Evolutionary conservation across 163 green algal genomes (phyloP), one percentile per base, ranked within the genome.

Genomic region (Coccomyxa subellipsoidea): DNA sequence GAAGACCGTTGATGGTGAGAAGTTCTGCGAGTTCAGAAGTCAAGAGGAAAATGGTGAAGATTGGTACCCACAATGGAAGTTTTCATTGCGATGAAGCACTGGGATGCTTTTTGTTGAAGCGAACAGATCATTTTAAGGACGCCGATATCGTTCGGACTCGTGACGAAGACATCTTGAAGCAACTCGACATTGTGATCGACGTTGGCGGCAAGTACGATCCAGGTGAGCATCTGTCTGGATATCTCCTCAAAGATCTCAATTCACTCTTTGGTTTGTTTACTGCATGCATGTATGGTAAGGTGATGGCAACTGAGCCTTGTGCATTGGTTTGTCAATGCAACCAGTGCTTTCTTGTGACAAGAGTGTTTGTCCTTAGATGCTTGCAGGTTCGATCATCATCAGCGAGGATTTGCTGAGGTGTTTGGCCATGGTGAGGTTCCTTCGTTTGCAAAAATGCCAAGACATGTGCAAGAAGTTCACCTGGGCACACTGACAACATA

Each of bases 41-140:
- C 36, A 86, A 86, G 54, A 79, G 83, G 54, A 83, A 83, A 34
- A 86, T 86, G 78, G 54, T 80, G 2, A 70, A 81, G 25, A 97
- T 98, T 32, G 96, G 94, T 39, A 99, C 96, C 0, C 96, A 99
- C 87, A 93, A 89, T 35, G 96, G 96, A 29, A 92, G 90, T 3
- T 99, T 99, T 83, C 96, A 99, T 85, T 99, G 96, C 90, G 97
- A 99, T 83, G 96, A 99, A 87, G 96, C 95, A 0, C 38, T 80
- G 18, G 76, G 76, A 5, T 98, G 94, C 88, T 98, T 92, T 88
- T 78, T 99, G 87, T 87, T 99, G 7, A 84, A 88, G 39, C 89
- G 93, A 39, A 98, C 93, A 2, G 21, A 85, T 0, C 21, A 83
- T 12, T 99, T 95, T 80, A 80, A 76, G 9, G 87, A 91, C 39